Conservation (phyloP, 2,329 filamentous ascomycete genomes). For the Sphaerulina musiva region DNA sequence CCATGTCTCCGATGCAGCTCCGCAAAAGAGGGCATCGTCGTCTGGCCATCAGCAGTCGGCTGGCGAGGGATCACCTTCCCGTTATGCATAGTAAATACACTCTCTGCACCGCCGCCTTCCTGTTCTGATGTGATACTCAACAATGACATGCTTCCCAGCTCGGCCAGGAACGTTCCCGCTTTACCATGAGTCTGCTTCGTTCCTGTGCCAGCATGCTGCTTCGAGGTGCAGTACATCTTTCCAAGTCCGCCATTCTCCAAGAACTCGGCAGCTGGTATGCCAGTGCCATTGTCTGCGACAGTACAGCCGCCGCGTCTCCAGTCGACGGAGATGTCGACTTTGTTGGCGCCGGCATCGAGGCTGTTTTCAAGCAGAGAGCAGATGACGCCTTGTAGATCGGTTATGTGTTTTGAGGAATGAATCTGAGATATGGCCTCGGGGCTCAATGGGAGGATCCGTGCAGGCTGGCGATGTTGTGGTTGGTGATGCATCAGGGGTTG, state of each 20-base stretch:
- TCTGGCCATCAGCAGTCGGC: constrained; percentile 38
- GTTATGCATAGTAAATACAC: constrained; percentile 64
- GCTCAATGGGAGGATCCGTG: constrained; percentile 25
- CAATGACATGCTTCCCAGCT: constrained; percentile 67
- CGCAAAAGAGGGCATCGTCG: background rate
- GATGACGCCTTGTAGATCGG: constrained; percentile 63
- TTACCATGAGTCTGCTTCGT: constrained; percentile 52
- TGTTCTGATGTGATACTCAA: constrained; percentile 70
- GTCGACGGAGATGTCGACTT: constrained; percentile 65
- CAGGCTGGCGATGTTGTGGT: background rate
- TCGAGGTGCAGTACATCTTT: constrained; percentile 67
- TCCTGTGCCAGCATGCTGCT: constrained; percentile 42
- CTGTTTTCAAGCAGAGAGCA: constrained; percentile 73
- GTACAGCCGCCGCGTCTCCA: constrained; percentile 67
- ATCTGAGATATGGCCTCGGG: constrained; percentile 53
- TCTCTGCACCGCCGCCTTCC: constrained; percentile 52
- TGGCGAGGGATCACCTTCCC: constrained; percentile 60
- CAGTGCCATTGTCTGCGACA: constrained; percentile 77
- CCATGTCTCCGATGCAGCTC: constrained; percentile 41
- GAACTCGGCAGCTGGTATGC: constrained; percentile 71
- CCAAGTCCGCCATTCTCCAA: constrained; percentile 61
- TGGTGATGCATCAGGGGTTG: background rate
- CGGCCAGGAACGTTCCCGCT: constrained; percentile 69
- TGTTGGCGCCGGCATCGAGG: constrained; percentile 68
- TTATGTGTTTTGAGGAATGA: constrained; percentile 75